Percentiles rank a stretch among this genome's conserved stretches.
Conservation (phyloP, 2,329 filamentous ascomycete genomes). For the Exophiala alcalophila region DNA sequence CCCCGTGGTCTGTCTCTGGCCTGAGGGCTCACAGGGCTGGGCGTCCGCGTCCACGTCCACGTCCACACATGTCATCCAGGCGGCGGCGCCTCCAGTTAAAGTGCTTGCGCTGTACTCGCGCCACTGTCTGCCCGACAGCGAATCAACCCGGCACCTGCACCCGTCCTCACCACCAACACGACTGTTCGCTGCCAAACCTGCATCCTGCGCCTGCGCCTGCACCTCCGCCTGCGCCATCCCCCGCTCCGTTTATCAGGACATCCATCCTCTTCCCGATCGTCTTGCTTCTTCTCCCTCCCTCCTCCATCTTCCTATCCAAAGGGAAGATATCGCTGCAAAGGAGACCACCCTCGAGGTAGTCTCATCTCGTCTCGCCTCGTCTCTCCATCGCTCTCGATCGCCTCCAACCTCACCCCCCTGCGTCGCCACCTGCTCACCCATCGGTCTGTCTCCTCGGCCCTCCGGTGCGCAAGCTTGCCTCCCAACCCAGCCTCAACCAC, state of each 20-base stretch:
- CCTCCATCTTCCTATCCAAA: slow-evolving; percentile 27
- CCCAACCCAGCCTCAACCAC: slow-evolving; percentile 13
- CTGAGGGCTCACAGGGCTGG: background rate
- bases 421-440: slow-evolving; percentile 13
- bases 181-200: slow-evolving; percentile 14
- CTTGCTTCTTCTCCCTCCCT: slow-evolving; percentile 18
- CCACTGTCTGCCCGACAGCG: too few species aligned
- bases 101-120: too few species aligned
- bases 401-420: slow-evolving; percentile 10
- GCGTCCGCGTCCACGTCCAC: too few species aligned
- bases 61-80: too few species aligned
- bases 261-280: slow-evolving; percentile 16
- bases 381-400: too few species aligned
- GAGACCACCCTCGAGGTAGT: slow-evolving; percentile 28
- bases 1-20: too few species aligned
- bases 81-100: background rate
- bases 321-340: slow-evolving; percentile 29
- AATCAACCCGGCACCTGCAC: slow-evolving; percentile 10
- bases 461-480: slow-evolving; percentile 16
- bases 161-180: slow-evolving; percentile 4
- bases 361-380: slow-evolving; percentile 20
- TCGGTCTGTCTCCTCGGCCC: slow-evolving; percentile 15
- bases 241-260: slow-evolving; percentile 24
- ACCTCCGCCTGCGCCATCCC: slow-evolving; percentile 13
- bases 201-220: slow-evolving; percentile 6